A percentile compares a stretch with the other conserved stretches of the same genome.
Conservation (phyloP, 148 eudicot species). For the Oxyria digyna region DNA sequence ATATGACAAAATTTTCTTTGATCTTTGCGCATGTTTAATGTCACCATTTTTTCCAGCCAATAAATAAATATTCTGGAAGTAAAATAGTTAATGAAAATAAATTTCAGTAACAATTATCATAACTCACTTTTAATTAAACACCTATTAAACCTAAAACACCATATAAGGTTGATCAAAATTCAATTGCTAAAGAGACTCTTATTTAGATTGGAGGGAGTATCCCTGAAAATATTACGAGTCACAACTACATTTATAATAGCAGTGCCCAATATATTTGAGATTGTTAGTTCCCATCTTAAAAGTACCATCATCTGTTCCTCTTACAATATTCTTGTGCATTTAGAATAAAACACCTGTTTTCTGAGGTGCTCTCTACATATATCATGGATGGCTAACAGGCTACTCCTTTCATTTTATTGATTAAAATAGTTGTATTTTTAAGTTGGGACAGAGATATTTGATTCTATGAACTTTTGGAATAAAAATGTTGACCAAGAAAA, state of each 20-base stretch:
- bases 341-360: not conserved
- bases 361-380: not conserved
- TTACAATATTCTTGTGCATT: not conserved
- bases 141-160: no score
- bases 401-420: not conserved
- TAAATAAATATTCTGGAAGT: no score
- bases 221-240: not conserved
- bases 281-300: not conserved
- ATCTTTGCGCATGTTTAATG: no score
- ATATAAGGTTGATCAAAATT: no score
- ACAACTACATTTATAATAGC: not conserved
- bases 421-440: not conserved
- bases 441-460: not conserved
- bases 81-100: no score
- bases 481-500: not conserved
- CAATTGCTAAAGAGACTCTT: no score
- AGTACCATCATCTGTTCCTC: not conserved
- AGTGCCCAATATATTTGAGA: not conserved
- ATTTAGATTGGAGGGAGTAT: not conserved
- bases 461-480: not conserved
- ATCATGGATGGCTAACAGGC: not conserved
- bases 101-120: no score
- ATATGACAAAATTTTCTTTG: no score
- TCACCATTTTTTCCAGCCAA: no score
- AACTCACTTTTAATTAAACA: no score